Evolutionary conservation across 2,329 filamentous ascomycete genomes (phyloP).

Genomic region (Diaporthe velutina): DNA sequence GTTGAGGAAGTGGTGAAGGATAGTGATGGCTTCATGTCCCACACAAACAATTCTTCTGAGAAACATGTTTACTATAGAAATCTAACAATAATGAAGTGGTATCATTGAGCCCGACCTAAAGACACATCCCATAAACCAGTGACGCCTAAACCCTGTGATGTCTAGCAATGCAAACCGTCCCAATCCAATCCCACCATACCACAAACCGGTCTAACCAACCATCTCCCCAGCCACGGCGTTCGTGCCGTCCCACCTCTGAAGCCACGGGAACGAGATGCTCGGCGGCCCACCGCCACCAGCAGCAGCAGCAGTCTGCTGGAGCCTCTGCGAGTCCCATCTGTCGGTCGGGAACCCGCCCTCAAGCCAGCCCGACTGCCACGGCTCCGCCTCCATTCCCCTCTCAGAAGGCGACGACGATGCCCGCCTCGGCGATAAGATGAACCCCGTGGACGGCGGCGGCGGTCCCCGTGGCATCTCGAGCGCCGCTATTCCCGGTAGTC

Average conservation of each 20-base stretch:
- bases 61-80: not conserved
- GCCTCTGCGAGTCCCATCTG: slow-evolving; percentile 4
- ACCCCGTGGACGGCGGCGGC: not conserved
- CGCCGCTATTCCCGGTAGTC: not conserved
- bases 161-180: not conserved
- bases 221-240: slow-evolving; percentile 19
- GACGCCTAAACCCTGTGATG: not conserved
- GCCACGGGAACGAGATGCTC: slow-evolving; percentile 35
- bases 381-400: not conserved
- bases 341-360: slow-evolving; percentile 7
- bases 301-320: not conserved
- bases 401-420: not conserved
- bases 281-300: not conserved
- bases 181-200: not conserved
- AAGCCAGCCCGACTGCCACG: slow-evolving; percentile 32
- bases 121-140: not conserved
- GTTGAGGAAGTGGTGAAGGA: not conserved
- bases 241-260: slow-evolving; percentile 34
- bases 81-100: not conserved
- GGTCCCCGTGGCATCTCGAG: slow-evolving; percentile 9
- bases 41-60: not conserved
- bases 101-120: not conserved
- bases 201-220: not conserved
- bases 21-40: not conserved
- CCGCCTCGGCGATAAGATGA: slow-evolving; percentile 4